Base-by-base conservation (phyloP, 2,329 filamentous ascomycete genomes). In the Talaromyces sp. region DNA sequence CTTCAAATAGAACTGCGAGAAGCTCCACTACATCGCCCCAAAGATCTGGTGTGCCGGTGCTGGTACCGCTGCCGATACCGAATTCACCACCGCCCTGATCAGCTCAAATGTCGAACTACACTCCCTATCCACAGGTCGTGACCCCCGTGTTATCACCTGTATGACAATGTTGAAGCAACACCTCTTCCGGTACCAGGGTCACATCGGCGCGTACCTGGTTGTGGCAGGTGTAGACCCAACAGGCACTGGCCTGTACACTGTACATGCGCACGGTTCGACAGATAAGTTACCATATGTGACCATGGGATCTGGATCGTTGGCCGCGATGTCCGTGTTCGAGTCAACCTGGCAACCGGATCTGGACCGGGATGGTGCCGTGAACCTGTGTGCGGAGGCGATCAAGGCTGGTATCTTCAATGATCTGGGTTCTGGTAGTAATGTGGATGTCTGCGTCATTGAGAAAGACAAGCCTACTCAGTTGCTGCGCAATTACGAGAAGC, bases 101-200 rank as follows among this genome's bases (percentile, higher is more conserved):
- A 97, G 92, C 69, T 99, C 94, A 62, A 94, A 97, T 80, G 88
- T 99, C 73, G 94, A 99, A 81, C 87, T 99, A 56, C 94, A 99
- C 81, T 85, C 93, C 50, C 88, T 99, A 67, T 97, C 91, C 51
- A 97, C 94, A 27, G 93, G 93, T 75, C 93, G 94, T 74, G 91
- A 94, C 77, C 93, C 94, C 55, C 91, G 94, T 72, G 95, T 99
- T 65, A 92, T 97, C 64, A 99, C 94, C 58, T 96, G 92, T 82
- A 99, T 99, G 94, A 99, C 94, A 47, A 88, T 99, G 82, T 87
- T 99, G 62, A 99, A 99, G 83, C 94, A 99, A 80, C 94, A 99
- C 76, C 89, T 99, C 58, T 99, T 99, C 88, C 87, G 90, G 67
- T 90, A 99, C 82, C 94, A 99, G 76, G 94, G 94, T 65, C 85